Conservation (phyloP, 768 basidiomycete species). For the Rickenella mellea region DNA sequence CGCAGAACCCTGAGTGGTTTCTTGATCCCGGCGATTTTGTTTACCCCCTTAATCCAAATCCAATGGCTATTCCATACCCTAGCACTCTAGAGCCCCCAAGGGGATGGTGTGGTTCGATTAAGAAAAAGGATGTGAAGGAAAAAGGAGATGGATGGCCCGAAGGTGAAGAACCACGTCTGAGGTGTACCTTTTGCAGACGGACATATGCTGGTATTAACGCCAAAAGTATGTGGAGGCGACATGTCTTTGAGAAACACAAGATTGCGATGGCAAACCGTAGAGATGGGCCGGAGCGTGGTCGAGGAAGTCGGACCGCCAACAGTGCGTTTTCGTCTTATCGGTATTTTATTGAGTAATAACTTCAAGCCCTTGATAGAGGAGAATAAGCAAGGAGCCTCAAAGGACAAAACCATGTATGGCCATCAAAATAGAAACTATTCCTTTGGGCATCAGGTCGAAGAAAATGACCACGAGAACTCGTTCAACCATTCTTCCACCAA, state of each 20-base stretch:
- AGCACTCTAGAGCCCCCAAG: conserved; percentile 72
- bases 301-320: conserved; percentile 49
- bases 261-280: conserved; percentile 84
- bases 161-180: conserved; percentile 67
- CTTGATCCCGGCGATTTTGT: conserved; percentile 59
- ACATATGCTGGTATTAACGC: conserved; percentile 83
- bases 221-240: conserved; percentile 86
- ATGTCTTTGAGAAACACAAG: conserved; percentile 85
- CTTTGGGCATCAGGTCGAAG: no score
- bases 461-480: conserved; percentile 32
- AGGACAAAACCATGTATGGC: no score
- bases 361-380: conserved; percentile 37
- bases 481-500: conserved; percentile 31
- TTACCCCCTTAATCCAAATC: conserved; percentile 17
- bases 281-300: conserved; percentile 54
- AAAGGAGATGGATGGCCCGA: conserved; percentile 66
- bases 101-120: conserved; percentile 74
- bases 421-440: no score
- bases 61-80: conserved; percentile 59
- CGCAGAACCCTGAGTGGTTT: conserved; percentile 76
- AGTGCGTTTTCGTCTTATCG: conserved; percentile 35
- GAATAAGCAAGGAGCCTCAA: conserved; percentile 43
- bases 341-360: conserved; percentile 12
- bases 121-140: conserved; percentile 69
- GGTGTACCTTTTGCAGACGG: conserved; percentile 79